These are phyloP conservation scores for Chaetomiaceae sp. DNA, from an alignment of 2,329 filamentous ascomycete genomes.

Conservation along the genomic window DNA sequence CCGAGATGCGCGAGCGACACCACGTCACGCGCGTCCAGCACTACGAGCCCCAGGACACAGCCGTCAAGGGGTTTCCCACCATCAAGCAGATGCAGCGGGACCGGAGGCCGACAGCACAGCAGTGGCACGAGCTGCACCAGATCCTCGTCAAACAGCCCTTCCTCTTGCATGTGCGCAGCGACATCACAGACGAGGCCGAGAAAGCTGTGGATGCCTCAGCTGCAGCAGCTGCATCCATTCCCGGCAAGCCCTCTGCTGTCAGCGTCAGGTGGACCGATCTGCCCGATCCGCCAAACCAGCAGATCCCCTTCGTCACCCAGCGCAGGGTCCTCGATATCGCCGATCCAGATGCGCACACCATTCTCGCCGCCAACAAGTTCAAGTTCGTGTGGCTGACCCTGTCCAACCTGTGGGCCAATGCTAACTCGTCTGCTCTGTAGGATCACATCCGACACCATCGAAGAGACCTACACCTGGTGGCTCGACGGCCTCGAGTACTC, in stretches of 20 bases:
- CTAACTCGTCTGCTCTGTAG: slow-evolving; percentile 31
- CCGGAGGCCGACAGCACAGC: slow-evolving; percentile 25
- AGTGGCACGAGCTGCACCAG: slow-evolving; percentile 53
- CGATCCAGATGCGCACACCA: slow-evolving; percentile 43
- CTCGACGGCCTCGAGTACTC: slow-evolving; percentile 52
- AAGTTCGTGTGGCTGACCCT: slow-evolving; percentile 35
- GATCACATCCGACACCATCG: slow-evolving; percentile 50
- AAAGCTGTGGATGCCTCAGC: neutral
- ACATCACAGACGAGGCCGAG: slow-evolving; percentile 41
- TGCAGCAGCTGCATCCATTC: neutral
- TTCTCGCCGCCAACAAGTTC: slow-evolving; percentile 51
- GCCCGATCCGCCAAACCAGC: slow-evolving; percentile 50
- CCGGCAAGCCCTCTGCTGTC: slow-evolving; percentile 39
- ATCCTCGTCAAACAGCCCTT: slow-evolving; percentile 55
- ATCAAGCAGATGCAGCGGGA: slow-evolving; percentile 32
- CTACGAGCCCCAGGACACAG: slow-evolving; percentile 29
- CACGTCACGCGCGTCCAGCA: slow-evolving; percentile 49
- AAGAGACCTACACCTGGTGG: slow-evolving; percentile 52
- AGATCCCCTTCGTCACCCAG: slow-evolving; percentile 43
- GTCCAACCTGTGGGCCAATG: neutral
- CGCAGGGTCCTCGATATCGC: slow-evolving; percentile 54
- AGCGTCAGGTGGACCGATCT: slow-evolving; percentile 56
- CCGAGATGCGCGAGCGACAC: slow-evolving; percentile 54
- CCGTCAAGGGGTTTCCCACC: slow-evolving; percentile 21
- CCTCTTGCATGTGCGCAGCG: slow-evolving; percentile 51